Conservation (phyloP, 352 stramenopile species). For the Phytophthora quininea region DNA sequence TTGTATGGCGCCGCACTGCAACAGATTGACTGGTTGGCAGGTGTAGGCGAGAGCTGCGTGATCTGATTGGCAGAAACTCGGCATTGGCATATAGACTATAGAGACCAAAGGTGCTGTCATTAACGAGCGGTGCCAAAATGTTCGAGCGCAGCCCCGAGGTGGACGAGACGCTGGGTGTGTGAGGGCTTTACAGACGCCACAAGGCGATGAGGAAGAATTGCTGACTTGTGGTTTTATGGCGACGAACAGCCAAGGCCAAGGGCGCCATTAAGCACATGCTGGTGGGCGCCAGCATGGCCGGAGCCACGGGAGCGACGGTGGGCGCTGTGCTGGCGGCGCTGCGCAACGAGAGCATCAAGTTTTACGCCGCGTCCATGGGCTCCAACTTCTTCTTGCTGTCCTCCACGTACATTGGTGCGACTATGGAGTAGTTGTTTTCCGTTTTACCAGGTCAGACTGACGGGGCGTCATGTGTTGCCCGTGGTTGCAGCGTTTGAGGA, state of each 20-base stretch:
- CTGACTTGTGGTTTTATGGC: background rate
- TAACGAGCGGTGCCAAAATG: constrained; percentile 10
- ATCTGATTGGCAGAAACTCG: background rate
- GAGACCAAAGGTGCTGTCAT: background rate
- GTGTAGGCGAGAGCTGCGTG: no score
- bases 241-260: constrained; percentile 65
- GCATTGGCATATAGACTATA: constrained; percentile 1
- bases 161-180: constrained; percentile 31
- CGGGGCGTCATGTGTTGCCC: background rate
- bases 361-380: constrained; percentile 84
- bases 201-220: background rate
- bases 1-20: no score
- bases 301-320: constrained; percentile 55
- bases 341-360: constrained; percentile 79
- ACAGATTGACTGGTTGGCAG: constrained; percentile 29
- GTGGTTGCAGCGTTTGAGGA: constrained; percentile 67
- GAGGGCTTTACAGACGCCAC: no score
- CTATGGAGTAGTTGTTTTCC: no score
- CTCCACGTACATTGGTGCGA: constrained; percentile 82
- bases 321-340: constrained; percentile 67
- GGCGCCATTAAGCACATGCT: constrained; percentile 73
- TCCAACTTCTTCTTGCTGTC: constrained; percentile 87
- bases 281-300: constrained; percentile 57
- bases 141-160: constrained; percentile 36
- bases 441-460: no score